Evolutionary conservation across 192 early-diverging fungal genomes (phyloP).

Genomic region (Gigaspora rosea): DNA sequence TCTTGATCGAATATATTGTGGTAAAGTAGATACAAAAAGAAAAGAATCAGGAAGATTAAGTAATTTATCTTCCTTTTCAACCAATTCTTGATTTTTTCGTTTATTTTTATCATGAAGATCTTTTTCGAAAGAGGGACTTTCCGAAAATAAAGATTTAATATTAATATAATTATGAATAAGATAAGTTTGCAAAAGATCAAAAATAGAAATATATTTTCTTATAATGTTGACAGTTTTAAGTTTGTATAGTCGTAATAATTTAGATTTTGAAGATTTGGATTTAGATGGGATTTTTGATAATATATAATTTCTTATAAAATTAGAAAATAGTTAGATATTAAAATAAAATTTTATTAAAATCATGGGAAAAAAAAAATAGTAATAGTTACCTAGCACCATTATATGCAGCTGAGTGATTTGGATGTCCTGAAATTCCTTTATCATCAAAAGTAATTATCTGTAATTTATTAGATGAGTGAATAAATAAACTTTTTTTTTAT

Average conservation of each 20-base stretch:
- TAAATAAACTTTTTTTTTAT: constrained; percentile 5
- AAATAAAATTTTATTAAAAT: neutral
- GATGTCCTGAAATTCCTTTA: constrained; percentile 85
- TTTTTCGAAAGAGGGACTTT: too few species aligned
- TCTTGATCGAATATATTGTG: too few species aligned
- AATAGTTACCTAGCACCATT: constrained; percentile 62
- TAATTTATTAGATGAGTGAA: constrained; percentile 5
- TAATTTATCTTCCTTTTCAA: too few species aligned
- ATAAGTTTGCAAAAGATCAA: constrained; percentile 5
- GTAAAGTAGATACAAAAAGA: too few species aligned
- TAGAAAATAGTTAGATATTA: neutral
- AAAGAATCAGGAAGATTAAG: too few species aligned
- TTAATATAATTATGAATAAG: neutral
- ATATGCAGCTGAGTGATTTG: constrained; percentile 84
- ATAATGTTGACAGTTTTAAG: constrained; percentile 19
- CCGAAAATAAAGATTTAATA: too few species aligned
- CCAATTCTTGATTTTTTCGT: too few species aligned
- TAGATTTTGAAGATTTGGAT: neutral
- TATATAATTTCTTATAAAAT: neutral
- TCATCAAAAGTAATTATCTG: constrained; percentile 90
- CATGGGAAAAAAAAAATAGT: neutral
- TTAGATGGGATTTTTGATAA: neutral
- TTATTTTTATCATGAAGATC: too few species aligned
- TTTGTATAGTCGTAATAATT: neutral
- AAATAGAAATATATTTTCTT: constrained; percentile 24